phyloP scores from a whole-genome alignment of 1,284 basidiomycete species.

The Trametes versicolor region DNA sequence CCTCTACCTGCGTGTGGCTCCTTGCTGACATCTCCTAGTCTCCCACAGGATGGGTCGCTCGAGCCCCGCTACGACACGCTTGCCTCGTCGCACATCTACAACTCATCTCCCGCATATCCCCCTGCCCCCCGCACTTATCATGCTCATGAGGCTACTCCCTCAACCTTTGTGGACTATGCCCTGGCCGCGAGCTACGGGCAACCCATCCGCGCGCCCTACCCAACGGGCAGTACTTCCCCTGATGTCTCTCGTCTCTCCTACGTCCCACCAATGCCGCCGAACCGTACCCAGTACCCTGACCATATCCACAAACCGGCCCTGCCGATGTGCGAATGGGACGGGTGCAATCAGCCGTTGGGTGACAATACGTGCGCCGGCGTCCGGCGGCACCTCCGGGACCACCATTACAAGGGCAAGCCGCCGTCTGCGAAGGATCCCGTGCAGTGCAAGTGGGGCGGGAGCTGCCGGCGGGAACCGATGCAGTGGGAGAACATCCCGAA shows the following conservation, averaged over 20 bases:
- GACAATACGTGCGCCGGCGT: constrained; percentile 19
- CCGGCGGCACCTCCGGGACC: constrained; percentile 23
- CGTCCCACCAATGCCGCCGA: not conserved
- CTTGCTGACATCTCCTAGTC: not conserved
- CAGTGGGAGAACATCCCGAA: constrained; percentile 35
- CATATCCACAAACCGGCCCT: not conserved
- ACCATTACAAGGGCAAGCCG: constrained; percentile 11
- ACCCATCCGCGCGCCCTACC: not conserved
- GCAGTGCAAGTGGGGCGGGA: constrained; percentile 22
- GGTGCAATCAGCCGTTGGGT: constrained; percentile 16
- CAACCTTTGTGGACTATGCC: not conserved
- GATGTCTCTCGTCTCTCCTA: not conserved
- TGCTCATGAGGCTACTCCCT: not conserved
- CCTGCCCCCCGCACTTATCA: not conserved
- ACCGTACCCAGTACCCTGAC: too few species aligned
- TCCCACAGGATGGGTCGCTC: not conserved
- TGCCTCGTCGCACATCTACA: not conserved
- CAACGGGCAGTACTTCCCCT: not conserved
- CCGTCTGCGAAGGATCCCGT: constrained; percentile 4
- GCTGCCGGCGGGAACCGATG: constrained; percentile 28
- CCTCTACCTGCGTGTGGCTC: not conserved
- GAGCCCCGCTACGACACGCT: not conserved
- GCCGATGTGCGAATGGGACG: constrained; percentile 20
- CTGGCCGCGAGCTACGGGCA: not conserved
- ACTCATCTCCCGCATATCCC: not conserved